phyloP scores from a whole-genome alignment of 2,329 filamentous ascomycete species.

The Fusarium sp. region DNA sequence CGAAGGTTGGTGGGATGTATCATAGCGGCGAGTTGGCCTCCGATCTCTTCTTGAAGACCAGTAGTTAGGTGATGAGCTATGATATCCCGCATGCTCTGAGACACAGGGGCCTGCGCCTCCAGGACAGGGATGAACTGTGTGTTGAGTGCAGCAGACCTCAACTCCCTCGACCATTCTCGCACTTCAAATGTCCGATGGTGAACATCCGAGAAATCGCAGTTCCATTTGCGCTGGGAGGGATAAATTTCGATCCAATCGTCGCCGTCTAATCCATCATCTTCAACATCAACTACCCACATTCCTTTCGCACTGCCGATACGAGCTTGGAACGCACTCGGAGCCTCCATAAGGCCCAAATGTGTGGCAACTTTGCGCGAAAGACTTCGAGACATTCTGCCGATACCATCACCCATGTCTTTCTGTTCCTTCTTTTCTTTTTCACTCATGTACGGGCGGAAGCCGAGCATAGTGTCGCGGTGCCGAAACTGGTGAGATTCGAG shows the following conservation, averaged over 20 bases:
- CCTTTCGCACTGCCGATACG: constrained; percentile 81
- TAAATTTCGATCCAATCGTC: constrained; percentile 75
- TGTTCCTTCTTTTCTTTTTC: constrained; percentile 59
- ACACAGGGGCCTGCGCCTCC: constrained; percentile 66
- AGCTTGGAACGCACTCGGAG: constrained; percentile 75
- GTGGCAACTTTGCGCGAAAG: constrained; percentile 67
- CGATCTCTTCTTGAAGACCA: constrained; percentile 65
- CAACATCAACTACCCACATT: constrained; percentile 74
- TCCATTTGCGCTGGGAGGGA: constrained; percentile 77
- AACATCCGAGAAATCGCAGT: constrained; percentile 60
- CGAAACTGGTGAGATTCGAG: constrained; percentile 62
- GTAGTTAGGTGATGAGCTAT: constrained; percentile 64
- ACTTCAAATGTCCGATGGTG: constrained; percentile 76
- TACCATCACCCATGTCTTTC: constrained; percentile 75
- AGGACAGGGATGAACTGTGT: constrained; percentile 77
- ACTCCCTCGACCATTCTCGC: constrained; percentile 54
- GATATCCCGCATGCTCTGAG: constrained; percentile 57
- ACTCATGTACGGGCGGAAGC: constrained; percentile 66
- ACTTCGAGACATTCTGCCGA: constrained; percentile 72
- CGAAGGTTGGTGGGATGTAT: constrained; percentile 63
- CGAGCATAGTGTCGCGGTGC: constrained; percentile 23
- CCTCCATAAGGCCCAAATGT: constrained; percentile 62
- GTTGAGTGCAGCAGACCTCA: constrained; percentile 68
- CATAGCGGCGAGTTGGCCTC: constrained; percentile 64
- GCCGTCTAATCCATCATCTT: constrained; percentile 56